Conservation (phyloP, 495 filamentous ascomycete genomes). For the Tuber aestivum region DNA sequence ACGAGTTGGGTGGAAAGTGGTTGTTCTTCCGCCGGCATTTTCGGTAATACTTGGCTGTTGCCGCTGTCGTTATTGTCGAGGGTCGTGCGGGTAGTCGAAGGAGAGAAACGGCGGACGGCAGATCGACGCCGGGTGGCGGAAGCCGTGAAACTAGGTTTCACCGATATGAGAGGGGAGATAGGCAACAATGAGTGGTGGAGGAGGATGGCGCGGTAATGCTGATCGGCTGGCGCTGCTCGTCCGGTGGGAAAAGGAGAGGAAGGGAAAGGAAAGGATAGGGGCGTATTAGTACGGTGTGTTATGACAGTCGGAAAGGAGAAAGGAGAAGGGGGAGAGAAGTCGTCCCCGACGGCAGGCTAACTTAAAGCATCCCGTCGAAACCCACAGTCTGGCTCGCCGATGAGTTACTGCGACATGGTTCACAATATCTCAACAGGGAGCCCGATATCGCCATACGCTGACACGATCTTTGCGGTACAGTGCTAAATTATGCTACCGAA, state of each 20-base stretch:
- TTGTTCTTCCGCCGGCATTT: neutral
- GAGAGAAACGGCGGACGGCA: neutral
- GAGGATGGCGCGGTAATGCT: neutral
- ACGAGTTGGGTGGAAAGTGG: constrained; percentile 69
- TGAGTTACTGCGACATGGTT: neutral
- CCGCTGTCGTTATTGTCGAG: neutral
- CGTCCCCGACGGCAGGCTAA: neutral
- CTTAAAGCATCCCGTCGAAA: neutral
- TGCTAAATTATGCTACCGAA: no score
- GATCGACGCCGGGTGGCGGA: neutral
- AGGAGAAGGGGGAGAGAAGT: neutral
- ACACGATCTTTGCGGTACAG: neutral
- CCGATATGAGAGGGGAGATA: neutral
- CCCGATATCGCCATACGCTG: neutral
- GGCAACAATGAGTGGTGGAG: neutral
- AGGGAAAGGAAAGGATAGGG: neutral
- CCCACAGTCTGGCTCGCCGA: neutral
- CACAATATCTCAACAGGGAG: neutral
- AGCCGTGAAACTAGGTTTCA: neutral
- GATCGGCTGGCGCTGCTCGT: neutral
- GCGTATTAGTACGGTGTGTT: neutral
- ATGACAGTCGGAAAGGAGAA: neutral
- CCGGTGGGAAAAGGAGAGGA: neutral
- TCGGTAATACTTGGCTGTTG: constrained; percentile 41
- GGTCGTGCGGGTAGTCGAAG: neutral